Conservation (phyloP, 1,284 basidiomycete species). For the Bondarzewia mesenterica region DNA sequence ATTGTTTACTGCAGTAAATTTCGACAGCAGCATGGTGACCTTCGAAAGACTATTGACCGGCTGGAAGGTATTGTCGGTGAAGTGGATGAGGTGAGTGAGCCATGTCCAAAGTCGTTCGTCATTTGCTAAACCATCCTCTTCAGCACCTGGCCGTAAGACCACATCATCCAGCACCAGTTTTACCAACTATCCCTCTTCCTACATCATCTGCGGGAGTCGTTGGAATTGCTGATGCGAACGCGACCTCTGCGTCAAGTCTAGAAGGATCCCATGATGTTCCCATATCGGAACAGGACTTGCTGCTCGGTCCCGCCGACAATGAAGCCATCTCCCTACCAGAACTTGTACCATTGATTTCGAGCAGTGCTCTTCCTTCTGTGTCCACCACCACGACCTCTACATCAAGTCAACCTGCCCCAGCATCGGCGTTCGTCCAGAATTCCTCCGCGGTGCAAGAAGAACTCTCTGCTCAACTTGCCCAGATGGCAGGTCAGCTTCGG, state of each 20-base stretch:
- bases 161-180: conserved; percentile 28
- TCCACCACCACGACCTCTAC: conserved; percentile 19
- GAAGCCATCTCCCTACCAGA: not conserved
- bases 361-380: conserved; percentile 4
- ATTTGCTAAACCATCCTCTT: not conserved
- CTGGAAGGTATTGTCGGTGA: conserved; percentile 43
- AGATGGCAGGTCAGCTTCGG: conserved; percentile 74
- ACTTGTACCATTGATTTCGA: not conserved
- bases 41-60: conserved; percentile 40
- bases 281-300: conserved; percentile 3
- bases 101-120: not conserved
- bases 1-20: conserved; percentile 24
- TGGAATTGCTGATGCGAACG: not conserved
- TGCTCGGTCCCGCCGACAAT: conserved; percentile 3
- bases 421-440: conserved; percentile 42
- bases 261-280: not conserved
- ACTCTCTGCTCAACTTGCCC: conserved; percentile 62
- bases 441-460: conserved; percentile 62
- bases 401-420: too few relatives aligned
- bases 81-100: conserved; percentile 35
- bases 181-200: conserved; percentile 19
- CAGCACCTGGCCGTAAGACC: conserved; percentile 30
- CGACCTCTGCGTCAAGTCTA: not conserved
- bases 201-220: conserved; percentile 9
- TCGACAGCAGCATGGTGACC: conserved; percentile 34